Evolutionary conservation across 805 yeast species (phyloP), one percentile per base, ranked within the genome.

Genomic region (Ogataea ganodermae): DNA sequence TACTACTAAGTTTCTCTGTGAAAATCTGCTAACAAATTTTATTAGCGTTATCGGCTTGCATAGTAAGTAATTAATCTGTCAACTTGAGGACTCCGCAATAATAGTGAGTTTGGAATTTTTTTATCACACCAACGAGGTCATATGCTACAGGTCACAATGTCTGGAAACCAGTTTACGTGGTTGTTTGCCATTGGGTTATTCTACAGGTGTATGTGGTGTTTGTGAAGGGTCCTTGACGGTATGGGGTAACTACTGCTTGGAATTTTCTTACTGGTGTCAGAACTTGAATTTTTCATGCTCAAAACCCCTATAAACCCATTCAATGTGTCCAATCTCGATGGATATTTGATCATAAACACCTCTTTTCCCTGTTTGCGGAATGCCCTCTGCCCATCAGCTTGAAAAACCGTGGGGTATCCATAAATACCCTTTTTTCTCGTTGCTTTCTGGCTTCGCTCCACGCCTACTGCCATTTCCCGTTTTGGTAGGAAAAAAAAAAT

Each of bases 21-120:
- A 42, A 41, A 32, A 23, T 32, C 41, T 45, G 43, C 45, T 46
- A 46, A 27, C 45, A 46, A 46, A 46, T 39, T 27, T 40, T 46
- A 36, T 35, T 45, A 46, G 49, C 18, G 42, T 39, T 32, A 40
- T 46, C 42, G 36, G 45, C 37, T 40, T 39, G 42, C 45, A 46
- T 46, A 46, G 49, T 46, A 46, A 46, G 49, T 46, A 46, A 17
- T 13, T 26, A 43, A 43, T 43, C 40, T 24, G 14, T 27, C 35
- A 35, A 12, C 18, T 26, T 27, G 35, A 22, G 18, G 5, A 6
- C 14, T 13, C 8, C 31, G 5, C 33, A 23, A 26, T 14, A 24
- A 23, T 43, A 26, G 41, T 18, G 39, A n/a, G 35, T 4, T 35
- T 35, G 46, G 35, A 36, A 20, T 24, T 43, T 43, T 43, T 43